These are phyloP conservation scores for Dictyostelium intermedium DNA, from an alignment of 78 protist species.

Conservation along the genomic window DNA sequence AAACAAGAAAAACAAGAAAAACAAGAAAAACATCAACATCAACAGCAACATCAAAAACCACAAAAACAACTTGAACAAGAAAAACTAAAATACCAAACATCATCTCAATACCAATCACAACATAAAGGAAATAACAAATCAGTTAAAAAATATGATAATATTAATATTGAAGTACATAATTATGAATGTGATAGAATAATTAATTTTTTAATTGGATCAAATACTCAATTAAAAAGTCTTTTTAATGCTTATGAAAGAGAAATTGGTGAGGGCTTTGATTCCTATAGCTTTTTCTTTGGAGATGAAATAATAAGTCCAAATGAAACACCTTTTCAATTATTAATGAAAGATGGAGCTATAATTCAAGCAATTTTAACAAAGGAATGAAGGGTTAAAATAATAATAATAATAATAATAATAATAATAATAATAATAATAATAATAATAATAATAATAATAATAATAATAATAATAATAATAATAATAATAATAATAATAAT, in stretches of 20 bases:
- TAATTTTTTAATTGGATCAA: neutral
- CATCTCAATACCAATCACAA: neutral
- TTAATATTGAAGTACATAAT: neutral
- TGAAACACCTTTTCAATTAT: neutral
- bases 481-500: no score
- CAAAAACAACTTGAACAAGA: neutral
- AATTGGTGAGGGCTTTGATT: neutral
- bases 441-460: no score
- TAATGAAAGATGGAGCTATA: neutral
- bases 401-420: no score
- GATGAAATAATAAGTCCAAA: neutral
- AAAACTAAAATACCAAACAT: no score
- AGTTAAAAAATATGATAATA: neutral
- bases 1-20: neutral
- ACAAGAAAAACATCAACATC: neutral
- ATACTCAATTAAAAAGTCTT: neutral
- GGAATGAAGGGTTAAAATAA: neutral
- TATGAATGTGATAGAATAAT: neutral
- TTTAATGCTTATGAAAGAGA: neutral
- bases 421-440: no score
- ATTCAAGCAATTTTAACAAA: neutral
- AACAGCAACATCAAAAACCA: neutral
- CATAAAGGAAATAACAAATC: neutral
- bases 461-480: no score
- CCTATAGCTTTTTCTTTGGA: neutral